Conservation (phyloP, 345 rosid species). For the Zanthoxylum bungeanum region DNA sequence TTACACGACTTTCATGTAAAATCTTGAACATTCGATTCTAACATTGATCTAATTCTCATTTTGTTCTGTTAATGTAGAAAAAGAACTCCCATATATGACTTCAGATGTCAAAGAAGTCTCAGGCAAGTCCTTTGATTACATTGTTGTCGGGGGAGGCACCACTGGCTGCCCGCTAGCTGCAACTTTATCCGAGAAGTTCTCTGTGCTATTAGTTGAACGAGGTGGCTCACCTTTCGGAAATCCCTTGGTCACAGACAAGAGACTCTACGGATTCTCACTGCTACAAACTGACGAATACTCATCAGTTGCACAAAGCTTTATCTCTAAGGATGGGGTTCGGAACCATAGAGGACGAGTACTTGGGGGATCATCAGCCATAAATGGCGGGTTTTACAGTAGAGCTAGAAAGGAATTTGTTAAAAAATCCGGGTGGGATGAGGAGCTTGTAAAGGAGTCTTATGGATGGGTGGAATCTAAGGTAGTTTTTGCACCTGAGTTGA, state of each 20-base stretch:
- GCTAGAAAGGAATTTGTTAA: constrained; percentile 53
- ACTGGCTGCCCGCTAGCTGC: constrained; percentile 73
- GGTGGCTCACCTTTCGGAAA: constrained; percentile 69
- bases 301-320: constrained; percentile 58
- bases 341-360: constrained; percentile 62
- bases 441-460: constrained; percentile 53
- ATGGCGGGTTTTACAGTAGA: constrained; percentile 74
- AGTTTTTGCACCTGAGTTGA: constrained; percentile 50
- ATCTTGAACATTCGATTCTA: background rate
- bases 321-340: constrained; percentile 49
- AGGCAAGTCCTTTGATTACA: constrained; percentile 73
- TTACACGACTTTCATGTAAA: background rate
- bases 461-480: constrained; percentile 73
- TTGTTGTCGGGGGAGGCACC: constrained; percentile 69
- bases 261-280: constrained; percentile 48
- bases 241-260: constrained; percentile 43
- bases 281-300: constrained; percentile 55
- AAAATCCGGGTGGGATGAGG: constrained; percentile 57
- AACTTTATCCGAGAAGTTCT: constrained; percentile 55
- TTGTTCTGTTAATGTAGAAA: constrained; percentile 28
- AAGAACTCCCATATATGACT: constrained; percentile 52
- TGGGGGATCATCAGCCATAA: constrained; percentile 69
- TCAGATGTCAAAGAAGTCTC: constrained; percentile 49
- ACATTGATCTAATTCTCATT: background rate
- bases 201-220: constrained; percentile 62